Evolutionary conservation across 2,329 filamentous ascomycete species (phyloP), one percentile per base, ranked within the genome.

Genomic region (Pseudomassariella vexata): DNA sequence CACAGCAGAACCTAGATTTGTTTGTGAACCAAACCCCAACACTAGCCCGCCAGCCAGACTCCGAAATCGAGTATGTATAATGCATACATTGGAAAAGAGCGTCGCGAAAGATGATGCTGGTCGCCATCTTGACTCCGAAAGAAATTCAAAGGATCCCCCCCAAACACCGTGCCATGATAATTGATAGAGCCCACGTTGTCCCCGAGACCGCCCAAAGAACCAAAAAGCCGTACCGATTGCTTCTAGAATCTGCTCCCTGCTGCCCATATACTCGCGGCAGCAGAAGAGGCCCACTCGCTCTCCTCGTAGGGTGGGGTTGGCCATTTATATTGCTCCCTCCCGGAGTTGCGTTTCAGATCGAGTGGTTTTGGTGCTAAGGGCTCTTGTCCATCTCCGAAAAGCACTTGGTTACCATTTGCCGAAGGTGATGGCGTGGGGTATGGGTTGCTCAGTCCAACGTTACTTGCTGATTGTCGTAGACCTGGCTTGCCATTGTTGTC

Each of bases 271-370:
- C 83, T 88, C 5, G 85, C 83, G 9, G 87, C 78, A 19, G 86
- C 84, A 24, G 85, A 82, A 7, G 83, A 79, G 12, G 83, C 87
- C 90, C 89, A 96, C 55, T 95, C 89, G 41, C 81, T 80, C 48
- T 94, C 89, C 51, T 95, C 89, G 47, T 95, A 95, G 4, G 92
- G 90, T 15, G 92, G 92, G 11, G 92, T 96, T 3, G 89, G 90
- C 83, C 89, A 95, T 62, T 95, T 92, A 49, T 74, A 63, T 14
- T 48, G 41, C 19, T 66, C 62, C 1, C 63, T 49, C 66, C 32
- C 44, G 5, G 37, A 34, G 17, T 74, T 72, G 53, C 77, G 76
- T 49, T 70, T 68, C 34, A 85, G 77, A 44, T 85, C 73, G 41
- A 89, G 59, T 9, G 85, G 84, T 57, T 82, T 85, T 7, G 82